Conservation (phyloP, 73 alveolate genomes). For the Paramecium sonneborni region DNA sequence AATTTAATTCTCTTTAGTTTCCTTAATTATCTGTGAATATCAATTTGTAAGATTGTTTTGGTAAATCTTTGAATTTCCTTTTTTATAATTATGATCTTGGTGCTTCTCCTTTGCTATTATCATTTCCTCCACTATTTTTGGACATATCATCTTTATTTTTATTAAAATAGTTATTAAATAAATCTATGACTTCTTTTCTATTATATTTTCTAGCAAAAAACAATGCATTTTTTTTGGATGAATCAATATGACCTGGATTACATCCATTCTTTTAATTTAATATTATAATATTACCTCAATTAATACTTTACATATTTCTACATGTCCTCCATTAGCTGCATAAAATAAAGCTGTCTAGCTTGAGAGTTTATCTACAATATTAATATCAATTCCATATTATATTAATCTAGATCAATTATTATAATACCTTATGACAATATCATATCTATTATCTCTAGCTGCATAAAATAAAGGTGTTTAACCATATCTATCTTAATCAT, state of each 20-base stretch:
- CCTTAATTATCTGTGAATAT: conserved; percentile 69
- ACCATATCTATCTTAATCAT: conserved; percentile 57
- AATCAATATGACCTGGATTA: conserved; percentile 81
- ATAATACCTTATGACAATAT: conserved; percentile 56
- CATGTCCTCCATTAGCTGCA: conserved; percentile 93
- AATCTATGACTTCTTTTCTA: conserved; percentile 74
- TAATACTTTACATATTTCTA: conserved; percentile 75
- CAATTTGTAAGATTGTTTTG: conserved; percentile 49
- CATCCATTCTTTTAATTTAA: conserved; percentile 69
- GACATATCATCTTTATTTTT: conserved; percentile 44
- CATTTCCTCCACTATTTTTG: conserved; percentile 37
- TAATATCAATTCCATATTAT: conserved; percentile 78
- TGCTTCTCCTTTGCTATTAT: conserved; percentile 50
- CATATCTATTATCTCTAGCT: conserved; percentile 80
- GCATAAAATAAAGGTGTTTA: conserved; percentile 88
- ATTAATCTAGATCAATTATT: conserved; percentile 52
- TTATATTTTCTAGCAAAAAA: conserved; percentile 81
- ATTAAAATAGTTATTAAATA: conserved; percentile 57
- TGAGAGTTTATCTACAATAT: conserved; percentile 80
- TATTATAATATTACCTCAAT: conserved; percentile 49
- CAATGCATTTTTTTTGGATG: conserved; percentile 76
- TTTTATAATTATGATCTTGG: conserved; percentile 13
- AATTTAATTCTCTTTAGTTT: conserved; percentile 57
- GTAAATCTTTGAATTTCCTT: background rate
- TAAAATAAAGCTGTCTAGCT: conserved; percentile 91